Evolutionary conservation across 805 yeast species (phyloP).

Genomic region (Wickerhamomyces canadensis): DNA sequence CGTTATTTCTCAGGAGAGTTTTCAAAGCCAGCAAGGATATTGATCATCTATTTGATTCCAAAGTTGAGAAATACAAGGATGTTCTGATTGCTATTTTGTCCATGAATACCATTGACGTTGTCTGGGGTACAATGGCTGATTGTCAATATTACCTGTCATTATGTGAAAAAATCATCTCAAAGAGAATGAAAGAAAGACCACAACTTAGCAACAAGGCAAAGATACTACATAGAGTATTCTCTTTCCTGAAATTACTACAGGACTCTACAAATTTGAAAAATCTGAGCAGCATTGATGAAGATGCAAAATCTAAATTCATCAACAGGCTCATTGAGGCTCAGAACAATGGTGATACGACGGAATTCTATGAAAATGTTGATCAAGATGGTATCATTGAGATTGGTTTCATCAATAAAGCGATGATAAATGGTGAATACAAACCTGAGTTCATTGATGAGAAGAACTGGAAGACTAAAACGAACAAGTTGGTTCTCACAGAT

Average conservation of each 20-base stretch:
- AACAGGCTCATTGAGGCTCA: conserved; percentile 9
- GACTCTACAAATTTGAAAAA: conserved; percentile 44
- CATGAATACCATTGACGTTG: conserved; percentile 83
- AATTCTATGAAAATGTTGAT: conserved; percentile 37
- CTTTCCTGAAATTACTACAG: conserved; percentile 68
- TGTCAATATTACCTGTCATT: conserved; percentile 70
- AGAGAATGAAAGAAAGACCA: conserved; percentile 61
- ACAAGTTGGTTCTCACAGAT: conserved; percentile 61
- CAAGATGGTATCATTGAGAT: conserved; percentile 44
- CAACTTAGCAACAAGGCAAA: conserved; percentile 70
- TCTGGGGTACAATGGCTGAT: conserved; percentile 88
- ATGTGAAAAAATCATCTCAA: conserved; percentile 69
- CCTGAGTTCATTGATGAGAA: conserved; percentile 36
- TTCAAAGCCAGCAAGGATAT: conserved; percentile 35
- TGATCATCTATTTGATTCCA: conserved; percentile 27
- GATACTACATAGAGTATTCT: conserved; percentile 71
- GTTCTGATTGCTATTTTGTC: conserved; percentile 77
- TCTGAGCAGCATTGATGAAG: conserved; percentile 12
- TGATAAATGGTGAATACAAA: conserved; percentile 14
- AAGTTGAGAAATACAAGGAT: conserved; percentile 71
- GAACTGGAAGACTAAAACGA: conserved; percentile 27
- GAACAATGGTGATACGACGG: conserved; percentile 21
- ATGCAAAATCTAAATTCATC: conserved; percentile 9
- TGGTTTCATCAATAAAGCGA: conserved; percentile 25
- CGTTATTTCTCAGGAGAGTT: conserved; percentile 57